Evolutionary conservation across 805 yeast species (phyloP).

Genomic region (Suhomyces prunicola): DNA sequence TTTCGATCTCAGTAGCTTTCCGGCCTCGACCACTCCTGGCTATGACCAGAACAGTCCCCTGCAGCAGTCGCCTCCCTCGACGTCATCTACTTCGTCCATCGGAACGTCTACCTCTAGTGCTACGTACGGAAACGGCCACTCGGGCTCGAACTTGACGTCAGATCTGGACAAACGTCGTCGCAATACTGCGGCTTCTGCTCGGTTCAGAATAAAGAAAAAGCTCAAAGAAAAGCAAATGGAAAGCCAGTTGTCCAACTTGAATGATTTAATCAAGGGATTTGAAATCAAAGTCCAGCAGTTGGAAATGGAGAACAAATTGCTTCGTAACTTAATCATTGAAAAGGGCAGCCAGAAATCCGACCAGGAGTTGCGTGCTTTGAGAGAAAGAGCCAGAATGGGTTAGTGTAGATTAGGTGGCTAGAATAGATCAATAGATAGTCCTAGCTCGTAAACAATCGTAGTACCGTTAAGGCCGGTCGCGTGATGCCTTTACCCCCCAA

Average conservation of each 20-base stretch:
- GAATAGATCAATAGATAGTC: too few relatives aligned
- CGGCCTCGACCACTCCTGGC: background rate
- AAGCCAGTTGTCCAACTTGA: constrained; percentile 39
- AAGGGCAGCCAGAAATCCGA: constrained; percentile 44
- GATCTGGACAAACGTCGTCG: constrained; percentile 52
- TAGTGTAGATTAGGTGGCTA: too few relatives aligned
- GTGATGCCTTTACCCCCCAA: too few relatives aligned
- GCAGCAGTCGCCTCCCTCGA: constrained; percentile 8
- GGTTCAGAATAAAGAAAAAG: constrained; percentile 62
- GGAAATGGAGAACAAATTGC: constrained; percentile 60
- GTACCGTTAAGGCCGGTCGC: too few relatives aligned
- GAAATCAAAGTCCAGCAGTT: constrained; percentile 49
- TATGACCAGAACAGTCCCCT: constrained; percentile 8
- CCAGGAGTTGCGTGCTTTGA: constrained; percentile 33
- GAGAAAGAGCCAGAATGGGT: constrained; percentile 24
- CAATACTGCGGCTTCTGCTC: constrained; percentile 64
- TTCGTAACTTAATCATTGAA: constrained; percentile 52
- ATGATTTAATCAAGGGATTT: constrained; percentile 42
- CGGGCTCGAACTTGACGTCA: constrained; percentile 7
- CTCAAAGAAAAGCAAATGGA: constrained; percentile 59
- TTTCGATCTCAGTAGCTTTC: background rate
- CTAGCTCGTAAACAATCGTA: too few relatives aligned
- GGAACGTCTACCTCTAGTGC: background rate
- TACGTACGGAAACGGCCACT: background rate
- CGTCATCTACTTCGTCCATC: constrained; percentile 1